Percentiles rank a stretch among this genome's conserved stretches.
Conservation (phyloP, 345 rosid genomes). For the Citrus reticulata region DNA sequence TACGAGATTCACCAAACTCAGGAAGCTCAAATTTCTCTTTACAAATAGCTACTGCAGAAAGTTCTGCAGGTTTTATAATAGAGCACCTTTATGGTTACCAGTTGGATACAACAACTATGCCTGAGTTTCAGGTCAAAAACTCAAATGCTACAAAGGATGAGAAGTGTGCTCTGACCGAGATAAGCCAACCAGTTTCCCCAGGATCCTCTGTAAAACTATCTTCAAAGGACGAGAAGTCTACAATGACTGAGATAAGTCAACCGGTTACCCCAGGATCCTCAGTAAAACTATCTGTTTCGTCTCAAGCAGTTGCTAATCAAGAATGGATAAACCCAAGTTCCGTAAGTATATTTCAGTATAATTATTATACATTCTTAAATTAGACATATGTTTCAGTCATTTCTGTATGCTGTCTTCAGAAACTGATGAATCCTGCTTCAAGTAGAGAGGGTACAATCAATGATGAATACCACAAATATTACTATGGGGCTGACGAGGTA, state of each 20-base stretch:
- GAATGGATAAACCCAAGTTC: constrained; percentile 22
- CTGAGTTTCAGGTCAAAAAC: constrained; percentile 28
- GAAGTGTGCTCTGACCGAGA: constrained; percentile 2
- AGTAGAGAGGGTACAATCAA: no score
- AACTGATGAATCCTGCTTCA: constrained; percentile 4
- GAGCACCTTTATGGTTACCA: constrained; percentile 25
- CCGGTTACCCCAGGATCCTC: constrained; percentile 16
- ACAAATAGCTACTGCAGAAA: constrained; percentile 22
- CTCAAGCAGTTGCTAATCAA: constrained; percentile 18
- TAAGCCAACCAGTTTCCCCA: constrained; percentile 23
- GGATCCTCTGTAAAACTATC: constrained; percentile 8
- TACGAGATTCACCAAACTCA: constrained; percentile 35
- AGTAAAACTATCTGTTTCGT: constrained; percentile 10
- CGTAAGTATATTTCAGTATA: constrained; percentile 33
- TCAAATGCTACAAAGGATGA: constrained; percentile 14
- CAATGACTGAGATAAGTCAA: constrained; percentile 18
- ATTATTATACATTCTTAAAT: not conserved
- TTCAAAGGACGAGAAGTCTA: not conserved
- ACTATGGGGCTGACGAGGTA: no score
- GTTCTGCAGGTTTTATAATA: constrained; percentile 20
- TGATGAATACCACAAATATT: no score
- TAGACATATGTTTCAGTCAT: constrained; percentile 15
- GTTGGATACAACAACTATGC: constrained; percentile 13
- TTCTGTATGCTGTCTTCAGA: constrained; percentile 30
- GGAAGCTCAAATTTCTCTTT: constrained; percentile 29